These are phyloP conservation scores for Diaporthe citri DNA, from an alignment of 2,329 filamentous ascomycete genomes.

Conservation along the genomic window DNA sequence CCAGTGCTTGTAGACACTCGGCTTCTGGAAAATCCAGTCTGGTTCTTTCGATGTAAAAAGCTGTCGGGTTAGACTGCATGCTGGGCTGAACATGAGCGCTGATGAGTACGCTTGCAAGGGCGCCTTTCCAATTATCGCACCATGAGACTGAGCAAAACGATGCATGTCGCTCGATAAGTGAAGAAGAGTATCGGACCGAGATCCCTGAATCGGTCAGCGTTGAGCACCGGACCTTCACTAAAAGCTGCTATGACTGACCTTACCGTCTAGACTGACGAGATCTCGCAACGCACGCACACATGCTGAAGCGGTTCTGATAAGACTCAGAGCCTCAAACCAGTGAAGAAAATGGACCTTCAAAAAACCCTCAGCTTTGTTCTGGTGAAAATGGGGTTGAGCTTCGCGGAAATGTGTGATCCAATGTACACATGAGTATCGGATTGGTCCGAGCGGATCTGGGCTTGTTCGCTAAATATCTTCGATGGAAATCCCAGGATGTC, in stretches of 20 bases:
- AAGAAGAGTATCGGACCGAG: rapidly evolving
- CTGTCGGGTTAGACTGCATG: constrained; percentile 23
- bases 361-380: neutral
- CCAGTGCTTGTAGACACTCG: neutral
- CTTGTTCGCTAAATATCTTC: neutral
- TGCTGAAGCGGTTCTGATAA: neutral
- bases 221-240: too few relatives aligned
- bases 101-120: constrained; percentile 42
- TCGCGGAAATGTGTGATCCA: neutral
- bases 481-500: neutral
- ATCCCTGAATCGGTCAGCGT: too few relatives aligned
- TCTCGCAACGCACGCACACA: neutral
- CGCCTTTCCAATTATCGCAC: constrained; percentile 28
- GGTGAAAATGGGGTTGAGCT: too few relatives aligned
- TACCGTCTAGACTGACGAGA: too few relatives aligned
- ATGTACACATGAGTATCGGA: neutral
- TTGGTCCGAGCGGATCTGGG: neutral
- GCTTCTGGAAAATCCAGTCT: constrained; percentile 35
- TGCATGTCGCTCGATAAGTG: neutral
- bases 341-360: neutral
- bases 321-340: neutral
- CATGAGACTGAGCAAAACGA: neutral
- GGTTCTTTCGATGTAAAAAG: constrained; percentile 35
- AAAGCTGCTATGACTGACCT: neutral
- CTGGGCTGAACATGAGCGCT: constrained; percentile 41